These are phyloP conservation scores for Scheffersomyces quercinus DNA, from an alignment of 1,139 yeast genomes.

Conservation along the genomic window DNA sequence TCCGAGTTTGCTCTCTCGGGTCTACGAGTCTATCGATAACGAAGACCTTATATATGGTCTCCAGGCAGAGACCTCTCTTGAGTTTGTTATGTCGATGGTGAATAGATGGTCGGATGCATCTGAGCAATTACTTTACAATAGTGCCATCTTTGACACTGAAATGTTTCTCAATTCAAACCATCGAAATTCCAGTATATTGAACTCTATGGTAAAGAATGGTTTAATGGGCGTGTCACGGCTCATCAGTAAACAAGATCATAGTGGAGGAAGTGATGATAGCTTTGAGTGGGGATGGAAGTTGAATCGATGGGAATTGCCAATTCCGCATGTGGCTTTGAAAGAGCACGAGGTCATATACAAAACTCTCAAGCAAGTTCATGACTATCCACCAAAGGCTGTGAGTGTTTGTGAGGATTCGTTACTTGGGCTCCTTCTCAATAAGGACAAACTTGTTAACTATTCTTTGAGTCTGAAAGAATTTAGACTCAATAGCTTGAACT, in stretches of 20 bases:
- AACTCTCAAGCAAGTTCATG: slow-evolving; percentile 43
- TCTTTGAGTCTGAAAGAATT: slow-evolving; percentile 16
- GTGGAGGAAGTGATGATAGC: slow-evolving; percentile 6
- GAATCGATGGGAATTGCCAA: slow-evolving; percentile 68
- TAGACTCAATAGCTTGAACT: slow-evolving; percentile 13
- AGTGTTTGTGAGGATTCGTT: slow-evolving; percentile 19
- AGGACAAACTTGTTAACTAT: slow-evolving; percentile 8
- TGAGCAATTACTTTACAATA: slow-evolving; percentile 51
- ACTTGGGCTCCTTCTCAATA: slow-evolving; percentile 16
- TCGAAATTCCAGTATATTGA: slow-evolving; percentile 21
- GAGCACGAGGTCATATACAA: slow-evolving; percentile 50
- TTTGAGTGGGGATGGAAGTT: slow-evolving; percentile 71
- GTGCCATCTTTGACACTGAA: slow-evolving; percentile 56
- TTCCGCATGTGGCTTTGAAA: slow-evolving; percentile 25
- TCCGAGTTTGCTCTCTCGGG: slow-evolving; percentile 23
- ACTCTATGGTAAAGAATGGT: slow-evolving; percentile 47
- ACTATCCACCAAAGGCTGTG: slow-evolving; percentile 20
- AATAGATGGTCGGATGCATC: slow-evolving; percentile 34
- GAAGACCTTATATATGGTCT: slow-evolving; percentile 64
- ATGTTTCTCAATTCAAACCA: slow-evolving; percentile 18
- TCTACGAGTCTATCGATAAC: slow-evolving; percentile 58
- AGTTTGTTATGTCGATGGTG: slow-evolving; percentile 48
- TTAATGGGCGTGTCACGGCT: slow-evolving; percentile 49
- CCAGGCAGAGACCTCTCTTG: slow-evolving; percentile 56
- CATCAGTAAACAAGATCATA: slow-evolving; percentile 18